Evolutionary conservation across 768 basidiomycete species (phyloP).

Genomic region (Kwoniella sp.): DNA sequence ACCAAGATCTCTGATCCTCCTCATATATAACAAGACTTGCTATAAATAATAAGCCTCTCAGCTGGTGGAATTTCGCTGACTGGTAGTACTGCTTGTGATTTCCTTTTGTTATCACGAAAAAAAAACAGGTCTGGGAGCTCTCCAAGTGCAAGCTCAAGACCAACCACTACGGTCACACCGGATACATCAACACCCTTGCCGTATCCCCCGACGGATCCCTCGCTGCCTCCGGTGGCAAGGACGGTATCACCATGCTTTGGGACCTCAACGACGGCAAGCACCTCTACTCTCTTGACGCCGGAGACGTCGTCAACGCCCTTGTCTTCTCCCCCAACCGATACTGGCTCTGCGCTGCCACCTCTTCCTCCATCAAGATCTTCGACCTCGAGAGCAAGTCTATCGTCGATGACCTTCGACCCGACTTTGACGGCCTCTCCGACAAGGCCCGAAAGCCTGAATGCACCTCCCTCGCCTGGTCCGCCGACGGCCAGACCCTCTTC

Average conservation of each 20-base stretch:
- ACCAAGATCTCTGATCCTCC: slow-evolving; percentile 76
- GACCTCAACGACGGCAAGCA: slow-evolving; percentile 99
- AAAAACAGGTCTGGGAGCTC: slow-evolving; percentile 91
- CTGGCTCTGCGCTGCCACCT: slow-evolving; percentile 99
- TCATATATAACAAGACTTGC: not conserved
- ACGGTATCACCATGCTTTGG: slow-evolving; percentile 99
- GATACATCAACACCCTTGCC: slow-evolving; percentile 97
- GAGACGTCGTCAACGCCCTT: slow-evolving; percentile 96
- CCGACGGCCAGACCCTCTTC: slow-evolving; percentile 95
- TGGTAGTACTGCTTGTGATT: slow-evolving; percentile 2
- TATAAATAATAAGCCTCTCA: slow-evolving; percentile 1
- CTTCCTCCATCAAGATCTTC: slow-evolving; percentile 97
- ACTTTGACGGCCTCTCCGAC: slow-evolving; percentile 74
- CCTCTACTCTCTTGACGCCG: slow-evolving; percentile 98
- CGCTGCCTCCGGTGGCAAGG: slow-evolving; percentile 98
- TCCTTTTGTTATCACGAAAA: not conserved
- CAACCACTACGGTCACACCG: slow-evolving; percentile 99
- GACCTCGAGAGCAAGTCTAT: slow-evolving; percentile 99
- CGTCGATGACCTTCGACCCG: slow-evolving; percentile 97
- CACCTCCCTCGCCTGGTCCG: slow-evolving; percentile 96
- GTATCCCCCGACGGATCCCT: slow-evolving; percentile 99
- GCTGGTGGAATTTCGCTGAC: slow-evolving; percentile 7
- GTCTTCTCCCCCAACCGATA: slow-evolving; percentile 99
- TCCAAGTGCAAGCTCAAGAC: slow-evolving; percentile 99
- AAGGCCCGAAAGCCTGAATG: slow-evolving; percentile 67